Percentiles rank a stretch among this genome's conserved stretches.
These are phyloP conservation scores for Phytophthora palmivora DNA, from an alignment of 352 stramenopile genomes.

Conservation along the genomic window DNA sequence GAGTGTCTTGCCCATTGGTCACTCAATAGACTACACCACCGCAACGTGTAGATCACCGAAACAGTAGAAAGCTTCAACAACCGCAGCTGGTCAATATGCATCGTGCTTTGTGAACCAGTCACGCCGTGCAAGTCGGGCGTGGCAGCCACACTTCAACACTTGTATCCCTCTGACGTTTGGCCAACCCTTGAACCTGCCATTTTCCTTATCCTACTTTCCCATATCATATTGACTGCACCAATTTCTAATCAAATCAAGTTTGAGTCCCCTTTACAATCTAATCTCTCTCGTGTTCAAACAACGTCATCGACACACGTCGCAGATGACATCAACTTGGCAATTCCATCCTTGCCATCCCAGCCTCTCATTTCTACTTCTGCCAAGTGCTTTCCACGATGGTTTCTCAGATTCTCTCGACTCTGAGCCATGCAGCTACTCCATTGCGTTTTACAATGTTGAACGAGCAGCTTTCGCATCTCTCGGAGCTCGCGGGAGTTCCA, in stretches of 20 bases:
- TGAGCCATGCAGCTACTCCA: constrained; percentile 51
- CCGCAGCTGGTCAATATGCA: too few species aligned
- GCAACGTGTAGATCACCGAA: constrained; percentile 28
- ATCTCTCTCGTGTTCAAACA: too few species aligned
- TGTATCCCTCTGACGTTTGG: constrained; percentile 9
- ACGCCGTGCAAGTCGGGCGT: constrained; percentile 3
- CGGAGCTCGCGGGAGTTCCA: constrained; percentile 44
- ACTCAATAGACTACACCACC: constrained; percentile 9
- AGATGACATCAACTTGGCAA: constrained; percentile 35
- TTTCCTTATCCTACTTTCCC: background rate
- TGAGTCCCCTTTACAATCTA: too few species aligned
- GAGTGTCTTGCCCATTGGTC: too few species aligned
- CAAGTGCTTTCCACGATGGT: constrained; percentile 12
- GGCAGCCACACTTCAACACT: constrained; percentile 15
- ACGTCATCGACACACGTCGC: constrained; percentile 29
- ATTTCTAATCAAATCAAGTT: too few species aligned
- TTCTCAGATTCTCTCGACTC: constrained; percentile 21
- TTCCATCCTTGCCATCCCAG: constrained; percentile 17
- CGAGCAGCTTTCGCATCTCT: constrained; percentile 48
- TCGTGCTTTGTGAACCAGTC: constrained; percentile 7
- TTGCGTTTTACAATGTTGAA: constrained; percentile 61
- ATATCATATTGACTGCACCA: constrained; percentile 5
- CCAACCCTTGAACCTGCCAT: background rate
- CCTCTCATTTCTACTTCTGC: constrained; percentile 32
- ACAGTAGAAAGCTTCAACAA: constrained; percentile 13